Base-by-base conservation (phyloP, 306 rosid genomes). In the Mimosa bimucronata region DNA sequence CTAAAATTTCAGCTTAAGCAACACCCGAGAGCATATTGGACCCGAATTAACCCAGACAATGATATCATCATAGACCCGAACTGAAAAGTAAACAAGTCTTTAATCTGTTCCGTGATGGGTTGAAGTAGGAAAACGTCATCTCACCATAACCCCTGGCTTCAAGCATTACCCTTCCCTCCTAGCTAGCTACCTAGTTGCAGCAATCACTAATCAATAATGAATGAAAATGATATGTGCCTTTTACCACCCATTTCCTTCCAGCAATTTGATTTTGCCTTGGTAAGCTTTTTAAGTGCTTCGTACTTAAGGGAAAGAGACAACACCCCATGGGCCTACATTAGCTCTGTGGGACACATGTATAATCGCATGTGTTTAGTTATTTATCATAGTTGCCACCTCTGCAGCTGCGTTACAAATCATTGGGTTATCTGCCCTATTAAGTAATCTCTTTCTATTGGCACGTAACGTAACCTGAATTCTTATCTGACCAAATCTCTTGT, bases 401-500 rank as follows among this genome's bases (percentile, higher is more conserved):
- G 15, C 65, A 25, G 9, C 58, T 19, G 2, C 30, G 4, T 25
- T 58, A 25, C 34, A 58, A 9, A 5, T 58, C 23, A 50, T 50
- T 16, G 66, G 62, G 23, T 37, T 79, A 18, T 42, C 78, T 48
- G 42, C 77, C 68, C 80, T 15, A 2, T n/a, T 81, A 78, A 60
- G 83, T 66, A 80, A 75, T 15, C 55, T 48, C n/a, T 16, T 14
- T 48, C 55, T 16, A 48, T 48, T 48, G 55, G 55, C 3, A 5
- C n/a, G 38, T 1, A n/a, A 34, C 38, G 38, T 34, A 34, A 34
- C 38, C 38, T 34, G 38, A 34, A 34, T 34, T 34, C 38, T 34
- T 34, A 34, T 34, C 38, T 34, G 38, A 34, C 38, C 38, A 34
- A 34, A 34, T 34, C 38, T 34, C 38, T 34, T 34, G 38, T 34